Percentiles rank a stretch among this genome's conserved stretches.
phyloP scores from a whole-genome alignment of 2,329 filamentous ascomycete species.

The Fusarium sp. region DNA sequence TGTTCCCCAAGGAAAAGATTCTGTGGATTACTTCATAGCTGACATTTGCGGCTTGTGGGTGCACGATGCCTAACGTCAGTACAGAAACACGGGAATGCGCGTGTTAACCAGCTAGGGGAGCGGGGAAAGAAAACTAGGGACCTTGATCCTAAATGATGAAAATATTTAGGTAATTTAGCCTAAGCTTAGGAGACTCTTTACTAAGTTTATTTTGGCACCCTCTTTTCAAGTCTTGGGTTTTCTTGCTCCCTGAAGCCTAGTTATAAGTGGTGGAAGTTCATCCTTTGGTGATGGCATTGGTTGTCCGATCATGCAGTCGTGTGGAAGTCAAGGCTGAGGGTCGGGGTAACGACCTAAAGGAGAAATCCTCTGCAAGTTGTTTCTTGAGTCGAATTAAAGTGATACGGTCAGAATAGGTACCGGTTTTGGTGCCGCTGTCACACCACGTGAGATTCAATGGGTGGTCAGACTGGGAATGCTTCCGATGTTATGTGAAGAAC shows the following conservation, averaged over 20 bases:
- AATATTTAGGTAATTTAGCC: neutral
- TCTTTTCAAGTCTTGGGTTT: neutral
- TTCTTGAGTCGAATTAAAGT: neutral
- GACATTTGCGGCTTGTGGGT: neutral
- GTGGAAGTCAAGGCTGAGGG: neutral
- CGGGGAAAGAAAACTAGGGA: neutral
- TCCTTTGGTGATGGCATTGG: neutral
- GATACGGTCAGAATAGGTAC: neutral
- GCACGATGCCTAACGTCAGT: neutral
- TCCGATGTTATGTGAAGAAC: neutral
- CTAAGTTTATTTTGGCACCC: neutral
- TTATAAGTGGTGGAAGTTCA: neutral
- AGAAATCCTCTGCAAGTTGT: neutral
- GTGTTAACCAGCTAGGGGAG: no score
- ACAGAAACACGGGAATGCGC: neutral
- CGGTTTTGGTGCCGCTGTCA: neutral
- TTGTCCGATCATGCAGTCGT: constrained; percentile 2
- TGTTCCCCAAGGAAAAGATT: neutral
- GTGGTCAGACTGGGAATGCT: neutral
- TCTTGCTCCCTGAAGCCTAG: neutral
- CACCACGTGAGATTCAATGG: neutral
- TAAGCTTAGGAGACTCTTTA: neutral
- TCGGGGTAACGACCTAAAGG: neutral
- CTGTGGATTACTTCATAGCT: neutral
- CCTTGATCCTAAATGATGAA: neutral